Conservation (phyloP, 768 basidiomycete species). For the Naganishia friedmannii region DNA sequence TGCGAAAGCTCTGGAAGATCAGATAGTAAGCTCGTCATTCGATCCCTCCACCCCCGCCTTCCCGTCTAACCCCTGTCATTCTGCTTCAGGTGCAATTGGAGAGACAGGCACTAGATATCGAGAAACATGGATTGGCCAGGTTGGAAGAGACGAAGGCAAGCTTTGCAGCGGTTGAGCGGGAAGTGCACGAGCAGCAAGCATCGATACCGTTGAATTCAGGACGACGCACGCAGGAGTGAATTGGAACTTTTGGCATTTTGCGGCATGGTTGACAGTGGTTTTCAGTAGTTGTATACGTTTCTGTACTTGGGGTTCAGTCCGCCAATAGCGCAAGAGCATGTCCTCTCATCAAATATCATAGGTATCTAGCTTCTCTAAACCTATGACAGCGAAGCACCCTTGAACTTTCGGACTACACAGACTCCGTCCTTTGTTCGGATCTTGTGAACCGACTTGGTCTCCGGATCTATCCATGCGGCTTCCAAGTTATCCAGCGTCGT, state of each 20-base stretch:
- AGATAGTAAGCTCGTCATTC: slow-evolving; percentile 7
- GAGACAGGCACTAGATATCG: neutral
- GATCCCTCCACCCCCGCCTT: neutral
- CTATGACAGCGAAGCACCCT: slow-evolving; percentile 90
- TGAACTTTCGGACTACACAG: slow-evolving; percentile 72
- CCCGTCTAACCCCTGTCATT: neutral
- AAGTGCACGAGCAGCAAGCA: slow-evolving; percentile 1
- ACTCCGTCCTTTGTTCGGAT: slow-evolving; percentile 80
- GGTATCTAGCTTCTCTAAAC: neutral
- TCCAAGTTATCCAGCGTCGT: slow-evolving; percentile 80
- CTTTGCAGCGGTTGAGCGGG: slow-evolving; percentile 6
- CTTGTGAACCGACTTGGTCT: slow-evolving; percentile 70
- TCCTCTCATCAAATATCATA: neutral
- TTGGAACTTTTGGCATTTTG: neutral
- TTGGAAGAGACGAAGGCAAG: slow-evolving; percentile 5
- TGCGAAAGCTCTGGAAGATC: slow-evolving; percentile 10
- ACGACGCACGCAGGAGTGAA: neutral
- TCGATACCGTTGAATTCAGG: neutral
- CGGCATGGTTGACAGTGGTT: neutral
- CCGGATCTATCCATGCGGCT: slow-evolving; percentile 89
- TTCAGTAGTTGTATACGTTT: slow-evolving; percentile 4
- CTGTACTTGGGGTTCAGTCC: neutral
- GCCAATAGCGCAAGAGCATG: neutral
- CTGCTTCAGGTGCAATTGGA: slow-evolving; percentile 1
- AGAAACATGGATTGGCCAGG: neutral